Base-by-base conservation (phyloP, 352 stramenopile genomes). In the Globisporangium solare region DNA sequence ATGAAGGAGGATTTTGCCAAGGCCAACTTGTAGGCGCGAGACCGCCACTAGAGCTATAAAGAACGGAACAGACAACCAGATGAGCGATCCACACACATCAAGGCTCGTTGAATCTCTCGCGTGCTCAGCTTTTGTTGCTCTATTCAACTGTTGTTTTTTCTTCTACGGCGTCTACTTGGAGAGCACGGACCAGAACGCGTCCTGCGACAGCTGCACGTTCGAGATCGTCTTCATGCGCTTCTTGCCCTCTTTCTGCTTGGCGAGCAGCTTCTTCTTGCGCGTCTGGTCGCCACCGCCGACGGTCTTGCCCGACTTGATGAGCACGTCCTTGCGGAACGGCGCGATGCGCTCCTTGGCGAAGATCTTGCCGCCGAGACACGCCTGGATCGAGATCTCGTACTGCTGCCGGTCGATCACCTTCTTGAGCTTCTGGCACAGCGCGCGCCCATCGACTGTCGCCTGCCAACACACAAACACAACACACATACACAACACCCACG, bases 161-260 rank as follows among this genome's bases (percentile, higher is more conserved):
- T 35, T 35, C 27, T 35, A 35, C 27, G 27, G 27, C 2, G 6
- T n/a, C 40, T 91, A 91, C 67, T 89, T 94, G 64, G 82, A 92
- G 35, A 99, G 67, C 51, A 99, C 96, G 22, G 96, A 97, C 89
- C 98, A 98, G 70, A 99, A 99, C 17, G 96, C 97, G 54, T 97
- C 96, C 72, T 99, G 97, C 50, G 88, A 97, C 41, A 99, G 79
- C 62, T 95, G 79, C 4, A 99, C 96, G 60, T 97, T 98, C 8
- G 96, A 93, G 47, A 98, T 86, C 14, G 92, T 96, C 75, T 98
- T 97, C 75, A 98, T 95, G 56, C 92, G 91, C 58, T 97, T 97
- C 80, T 99, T 99, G 60, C 97, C 97, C 56, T 97, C 78, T 70
- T 99, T 99, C 71, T 99, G 97, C 76, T 99, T 99, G 62, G 99